These are phyloP conservation scores for Aspergillus indologenus DNA, from an alignment of 495 filamentous ascomycete genomes.

Conservation along the genomic window DNA sequence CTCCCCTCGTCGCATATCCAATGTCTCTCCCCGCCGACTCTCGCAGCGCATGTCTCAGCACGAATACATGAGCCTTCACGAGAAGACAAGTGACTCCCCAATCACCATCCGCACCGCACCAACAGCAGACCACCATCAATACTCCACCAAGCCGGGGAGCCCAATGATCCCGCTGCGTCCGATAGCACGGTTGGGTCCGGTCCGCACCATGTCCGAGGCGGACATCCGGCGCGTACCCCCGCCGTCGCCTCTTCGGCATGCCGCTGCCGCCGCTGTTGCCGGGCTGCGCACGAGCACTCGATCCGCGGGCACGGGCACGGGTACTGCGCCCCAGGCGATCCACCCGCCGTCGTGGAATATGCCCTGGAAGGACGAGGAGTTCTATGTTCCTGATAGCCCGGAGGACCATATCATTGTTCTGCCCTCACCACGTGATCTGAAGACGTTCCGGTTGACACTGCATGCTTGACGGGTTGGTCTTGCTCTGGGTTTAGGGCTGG, in stretches of 20 bases:
- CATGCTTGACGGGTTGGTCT: not conserved
- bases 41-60: not conserved
- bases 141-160: not conserved
- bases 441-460: not conserved
- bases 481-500: not conserved
- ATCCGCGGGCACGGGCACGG: not conserved
- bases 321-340: not conserved
- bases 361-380: not conserved
- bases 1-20: not conserved
- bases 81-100: not conserved
- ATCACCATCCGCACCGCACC: not conserved
- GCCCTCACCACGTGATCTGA: not conserved
- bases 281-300: not conserved
- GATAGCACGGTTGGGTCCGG: not conserved
- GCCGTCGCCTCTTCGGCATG: not conserved
- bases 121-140: not conserved
- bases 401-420: slow-evolving; percentile 1
- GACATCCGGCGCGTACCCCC: not conserved
- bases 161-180: not conserved
- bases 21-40: not conserved
- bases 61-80: not conserved
- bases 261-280: too few species aligned
- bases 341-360: not conserved
- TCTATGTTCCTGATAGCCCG: not conserved
- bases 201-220: slow-evolving; percentile 1